A percentile compares a stretch with the other conserved stretches of the same genome.
These are phyloP conservation scores for Eutypella sp. DNA, from an alignment of 2,329 filamentous ascomycete genomes.

Conservation along the genomic window DNA sequence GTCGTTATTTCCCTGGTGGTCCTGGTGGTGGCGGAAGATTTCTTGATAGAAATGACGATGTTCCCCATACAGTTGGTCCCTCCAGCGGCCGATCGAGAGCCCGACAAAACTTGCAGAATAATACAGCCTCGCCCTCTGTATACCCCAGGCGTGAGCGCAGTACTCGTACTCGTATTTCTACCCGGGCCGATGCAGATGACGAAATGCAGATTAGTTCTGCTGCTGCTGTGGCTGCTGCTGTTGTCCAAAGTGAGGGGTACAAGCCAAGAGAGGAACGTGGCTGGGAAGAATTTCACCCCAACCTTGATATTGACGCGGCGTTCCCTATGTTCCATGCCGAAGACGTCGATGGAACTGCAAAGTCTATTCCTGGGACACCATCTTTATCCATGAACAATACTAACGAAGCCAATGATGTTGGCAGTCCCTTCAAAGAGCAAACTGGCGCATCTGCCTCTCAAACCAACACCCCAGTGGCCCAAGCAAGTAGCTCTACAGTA, in stretches of 20 bases:
- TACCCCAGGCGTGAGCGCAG: constrained; percentile 54
- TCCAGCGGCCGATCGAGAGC: constrained; percentile 49
- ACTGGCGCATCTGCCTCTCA: constrained; percentile 35
- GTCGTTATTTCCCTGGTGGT: constrained; percentile 79
- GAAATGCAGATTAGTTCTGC: constrained; percentile 76
- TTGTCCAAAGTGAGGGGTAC: constrained; percentile 90
- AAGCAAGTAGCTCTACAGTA: constrained; percentile 25
- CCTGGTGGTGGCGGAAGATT: constrained; percentile 83
- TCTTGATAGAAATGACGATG: constrained; percentile 65
- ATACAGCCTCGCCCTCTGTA: constrained; percentile 40
- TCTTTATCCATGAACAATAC: constrained; percentile 5
- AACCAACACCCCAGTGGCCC: constrained; percentile 38
- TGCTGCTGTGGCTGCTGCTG: constrained; percentile 81
- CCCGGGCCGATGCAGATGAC: constrained; percentile 44
- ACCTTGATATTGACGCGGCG: constrained; percentile 80
- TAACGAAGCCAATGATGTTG: constrained; percentile 35
- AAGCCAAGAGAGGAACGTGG: constrained; percentile 94
- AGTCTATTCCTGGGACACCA: constrained; percentile 36
- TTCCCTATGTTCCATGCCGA: constrained; percentile 77
- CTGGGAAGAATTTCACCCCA: constrained; percentile 97
- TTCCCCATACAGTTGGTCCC: constrained; percentile 45
- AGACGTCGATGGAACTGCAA: constrained; percentile 73
- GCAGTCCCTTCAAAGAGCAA: constrained; percentile 42
- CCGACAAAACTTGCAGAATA: constrained; percentile 44
- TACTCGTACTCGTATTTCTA: constrained; percentile 51